Conservation (phyloP, 768 basidiomycete species). For the Phaffia tasmanica region DNA sequence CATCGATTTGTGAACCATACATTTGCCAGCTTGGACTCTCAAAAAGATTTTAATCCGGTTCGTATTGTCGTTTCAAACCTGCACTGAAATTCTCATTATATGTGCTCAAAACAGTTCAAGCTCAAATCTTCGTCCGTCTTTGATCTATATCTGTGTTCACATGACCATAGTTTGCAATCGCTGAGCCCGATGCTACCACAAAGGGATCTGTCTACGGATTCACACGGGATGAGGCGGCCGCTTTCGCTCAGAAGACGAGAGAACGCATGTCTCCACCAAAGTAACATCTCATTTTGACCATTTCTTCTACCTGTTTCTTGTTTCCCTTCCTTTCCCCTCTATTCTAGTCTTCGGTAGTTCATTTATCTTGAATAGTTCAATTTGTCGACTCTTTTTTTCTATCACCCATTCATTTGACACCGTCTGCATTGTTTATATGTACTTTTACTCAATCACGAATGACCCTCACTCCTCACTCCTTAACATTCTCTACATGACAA, state of each 20-base stretch:
- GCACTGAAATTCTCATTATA: neutral
- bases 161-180: neutral
- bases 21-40: conserved; percentile 59
- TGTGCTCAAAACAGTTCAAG: conserved; percentile 34
- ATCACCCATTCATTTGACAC: too few species aligned
- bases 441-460: too few species aligned
- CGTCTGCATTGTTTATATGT: too few species aligned
- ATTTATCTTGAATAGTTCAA: too few species aligned
- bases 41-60: conserved; percentile 78
- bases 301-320: neutral
- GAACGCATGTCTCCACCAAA: neutral
- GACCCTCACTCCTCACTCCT: too few species aligned
- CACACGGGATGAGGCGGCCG: conserved; percentile 37
- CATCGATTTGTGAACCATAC: conserved; percentile 74
- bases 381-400: too few species aligned
- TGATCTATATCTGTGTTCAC: neutral
- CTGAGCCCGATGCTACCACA: neutral
- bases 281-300: neutral
- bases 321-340: neutral
- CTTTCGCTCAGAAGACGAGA: conserved; percentile 33
- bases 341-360: neutral
- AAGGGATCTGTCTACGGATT: conserved; percentile 29
- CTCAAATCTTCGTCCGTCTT: neutral
- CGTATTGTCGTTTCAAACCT: conserved; percentile 32
- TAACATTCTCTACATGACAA: too few species aligned